These are phyloP conservation scores for Sclerotinia nivalis DNA, from an alignment of 2,329 filamentous ascomycete species.

Conservation along the genomic window DNA sequence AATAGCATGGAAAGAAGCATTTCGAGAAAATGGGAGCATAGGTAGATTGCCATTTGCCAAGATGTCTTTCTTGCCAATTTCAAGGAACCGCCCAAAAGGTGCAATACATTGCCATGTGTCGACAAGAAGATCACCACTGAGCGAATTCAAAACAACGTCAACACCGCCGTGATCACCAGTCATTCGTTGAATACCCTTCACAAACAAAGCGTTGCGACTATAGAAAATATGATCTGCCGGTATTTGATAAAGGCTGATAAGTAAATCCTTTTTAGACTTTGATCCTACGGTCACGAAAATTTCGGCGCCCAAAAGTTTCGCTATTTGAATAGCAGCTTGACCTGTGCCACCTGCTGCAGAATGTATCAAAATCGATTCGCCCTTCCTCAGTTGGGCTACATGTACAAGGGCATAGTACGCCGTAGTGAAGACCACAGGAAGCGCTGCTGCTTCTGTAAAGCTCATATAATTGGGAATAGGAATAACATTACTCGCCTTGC, in stretches of 20 bases:
- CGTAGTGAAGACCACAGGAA: conserved; percentile 29
- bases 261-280: conserved; percentile 33
- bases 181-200: not conserved
- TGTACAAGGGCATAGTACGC: conserved; percentile 31
- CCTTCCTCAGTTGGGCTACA: conserved; percentile 26
- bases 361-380: conserved; percentile 42
- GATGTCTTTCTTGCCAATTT: conserved; percentile 9
- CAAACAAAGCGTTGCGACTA: conserved; percentile 4
- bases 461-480: not conserved
- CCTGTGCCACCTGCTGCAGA: conserved; percentile 40
- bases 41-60: not conserved
- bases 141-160: conserved; percentile 12
- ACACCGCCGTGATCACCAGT: conserved; percentile 7
- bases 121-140: conserved; percentile 2
- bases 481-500: not conserved
- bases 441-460: conserved; percentile 26
- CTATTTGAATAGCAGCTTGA: conserved; percentile 40
- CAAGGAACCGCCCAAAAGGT: conserved; percentile 7
- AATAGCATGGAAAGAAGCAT: conserved; percentile 19
- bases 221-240: conserved; percentile 4
- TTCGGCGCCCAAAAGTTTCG: conserved; percentile 32
- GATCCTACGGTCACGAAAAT: conserved; percentile 41
- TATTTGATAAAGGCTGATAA: conserved; percentile 8
- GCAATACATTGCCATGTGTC: conserved; percentile 15
- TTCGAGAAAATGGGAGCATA: conserved; percentile 17